A percentile compares a stretch with the other conserved stretches of the same genome.
Conservation (phyloP, 1,139 yeast species). For the Suhomyces taliae region DNA sequence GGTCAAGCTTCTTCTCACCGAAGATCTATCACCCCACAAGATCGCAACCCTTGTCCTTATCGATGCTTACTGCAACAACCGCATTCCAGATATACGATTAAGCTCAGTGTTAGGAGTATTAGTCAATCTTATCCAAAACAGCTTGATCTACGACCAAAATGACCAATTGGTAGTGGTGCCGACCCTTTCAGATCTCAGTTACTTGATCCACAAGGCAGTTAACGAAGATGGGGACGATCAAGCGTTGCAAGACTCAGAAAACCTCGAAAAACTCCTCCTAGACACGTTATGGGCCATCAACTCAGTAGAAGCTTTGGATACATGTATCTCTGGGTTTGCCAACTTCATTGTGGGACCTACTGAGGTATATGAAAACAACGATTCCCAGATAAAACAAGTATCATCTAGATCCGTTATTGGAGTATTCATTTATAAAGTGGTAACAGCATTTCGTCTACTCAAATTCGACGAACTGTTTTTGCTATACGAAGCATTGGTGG, state of each 20-base stretch:
- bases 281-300: slow-evolving; percentile 31
- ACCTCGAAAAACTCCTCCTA: slow-evolving; percentile 15
- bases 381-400: slow-evolving; percentile 11
- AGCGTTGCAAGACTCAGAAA: slow-evolving; percentile 5
- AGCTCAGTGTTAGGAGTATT: slow-evolving; percentile 19
- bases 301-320: slow-evolving; percentile 38
- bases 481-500: slow-evolving; percentile 55
- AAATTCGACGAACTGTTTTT: slow-evolving; percentile 57
- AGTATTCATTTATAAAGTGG: slow-evolving; percentile 35
- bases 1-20: slow-evolving; percentile 24
- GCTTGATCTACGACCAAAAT: slow-evolving; percentile 24
- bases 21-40: slow-evolving; percentile 38
- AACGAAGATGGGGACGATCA: background rate
- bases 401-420: slow-evolving; percentile 42
- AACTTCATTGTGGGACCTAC: slow-evolving; percentile 11
- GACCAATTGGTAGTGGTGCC: slow-evolving; percentile 30
- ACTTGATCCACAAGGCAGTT: slow-evolving; percentile 1
- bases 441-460: slow-evolving; percentile 51
- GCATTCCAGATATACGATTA: slow-evolving; percentile 15
- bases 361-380: slow-evolving; percentile 7
- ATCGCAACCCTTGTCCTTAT: slow-evolving; percentile 28
- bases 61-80: slow-evolving; percentile 21
- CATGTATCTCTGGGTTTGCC: slow-evolving; percentile 15
- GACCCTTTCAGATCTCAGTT: slow-evolving; percentile 26
- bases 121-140: slow-evolving; percentile 26